A percentile compares a stretch with the other conserved stretches of the same genome.
phyloP scores from a whole-genome alignment of 768 basidiomycete genomes.

The Lepiota venenata region DNA sequence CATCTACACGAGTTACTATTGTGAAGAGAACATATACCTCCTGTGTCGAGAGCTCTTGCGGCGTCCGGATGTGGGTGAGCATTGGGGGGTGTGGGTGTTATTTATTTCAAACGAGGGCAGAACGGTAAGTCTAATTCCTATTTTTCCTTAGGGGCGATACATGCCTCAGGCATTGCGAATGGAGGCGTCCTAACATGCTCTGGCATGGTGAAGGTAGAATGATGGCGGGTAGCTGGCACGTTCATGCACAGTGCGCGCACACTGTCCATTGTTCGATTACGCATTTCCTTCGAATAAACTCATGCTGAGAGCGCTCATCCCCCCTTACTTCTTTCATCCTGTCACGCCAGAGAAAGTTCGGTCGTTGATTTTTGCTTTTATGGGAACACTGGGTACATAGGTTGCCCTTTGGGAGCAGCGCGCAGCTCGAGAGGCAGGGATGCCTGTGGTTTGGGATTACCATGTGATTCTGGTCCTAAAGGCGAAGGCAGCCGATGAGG shows the following conservation, averaged over 20 bases:
- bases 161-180: too few species aligned
- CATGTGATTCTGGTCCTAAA: slow-evolving; percentile 62
- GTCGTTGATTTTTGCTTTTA: not conserved
- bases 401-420: slow-evolving; percentile 67
- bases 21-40: slow-evolving; percentile 74
- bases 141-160: not conserved
- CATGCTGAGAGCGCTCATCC: not conserved
- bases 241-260: too few species aligned
- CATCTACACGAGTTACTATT: slow-evolving; percentile 59
- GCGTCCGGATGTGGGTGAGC: slow-evolving; percentile 20
- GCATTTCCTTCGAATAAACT: not conserved
- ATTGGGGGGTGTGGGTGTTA: slow-evolving; percentile 52
- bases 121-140: slow-evolving; percentile 39
- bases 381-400: slow-evolving; percentile 27
- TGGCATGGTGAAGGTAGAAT: too few species aligned
- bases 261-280: too few species aligned
- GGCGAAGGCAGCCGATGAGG: slow-evolving; percentile 17
- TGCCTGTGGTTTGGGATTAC: slow-evolving; percentile 69
- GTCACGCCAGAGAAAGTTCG: not conserved
- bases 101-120: slow-evolving; percentile 64
- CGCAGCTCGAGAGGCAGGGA: slow-evolving; percentile 27
- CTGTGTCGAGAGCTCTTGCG: slow-evolving; percentile 43
- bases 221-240: too few species aligned
- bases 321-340: not conserved
- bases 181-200: too few species aligned